Base-by-base conservation (phyloP, 2,329 filamentous ascomycete species). In the Erysiphe neolycopersici region DNA sequence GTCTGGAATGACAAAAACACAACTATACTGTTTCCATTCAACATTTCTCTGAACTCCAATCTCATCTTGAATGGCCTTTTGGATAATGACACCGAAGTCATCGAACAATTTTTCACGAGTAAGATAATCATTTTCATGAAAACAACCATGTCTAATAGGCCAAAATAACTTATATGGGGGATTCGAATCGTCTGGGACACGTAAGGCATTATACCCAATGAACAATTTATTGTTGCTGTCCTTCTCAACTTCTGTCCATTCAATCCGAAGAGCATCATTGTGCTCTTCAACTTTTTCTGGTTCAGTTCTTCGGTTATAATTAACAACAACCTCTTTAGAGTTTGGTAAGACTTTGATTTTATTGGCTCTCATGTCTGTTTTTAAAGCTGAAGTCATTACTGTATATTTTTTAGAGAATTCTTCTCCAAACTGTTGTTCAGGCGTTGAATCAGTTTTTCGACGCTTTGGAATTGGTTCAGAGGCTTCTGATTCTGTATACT, bases 281-380 rank as follows among this genome's bases (percentile, higher is more conserved):
- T 95, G 89, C 54, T 89, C 80, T 5, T 80, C 77, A 47, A 98
- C 95, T 41, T 78, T 71, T 51, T 95, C 89, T 6, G 83, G 77
- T 31, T 79, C 74, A 0, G 76, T 80, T 41, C 82, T 72, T 43
- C 80, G 73, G 60, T 98, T 98, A 67, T 81, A 95, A 56, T 93
- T 95, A 50, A 85, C 74, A 1, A 94, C 87, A 46, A 94, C 66
- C 56, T 98, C 89, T 59, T 93, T 92, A 0, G 85, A 94, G 57
- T 95, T 95, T n/a, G 89, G 89, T 42, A 95, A 63, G 14, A 94
- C 85, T 58, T 92, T 80, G 56, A 83, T 76, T 66, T 95, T 95
- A 62, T 93, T 93, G 51, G 75, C 72, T 48, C 87, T 76, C 81
- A 95, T 92, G 43, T 83, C 79, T 2, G 77, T 64, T 61, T 92